These are phyloP conservation scores for Rubroboletus pulcherrimus DNA, from an alignment of 768 basidiomycete species.

Conservation along the genomic window DNA sequence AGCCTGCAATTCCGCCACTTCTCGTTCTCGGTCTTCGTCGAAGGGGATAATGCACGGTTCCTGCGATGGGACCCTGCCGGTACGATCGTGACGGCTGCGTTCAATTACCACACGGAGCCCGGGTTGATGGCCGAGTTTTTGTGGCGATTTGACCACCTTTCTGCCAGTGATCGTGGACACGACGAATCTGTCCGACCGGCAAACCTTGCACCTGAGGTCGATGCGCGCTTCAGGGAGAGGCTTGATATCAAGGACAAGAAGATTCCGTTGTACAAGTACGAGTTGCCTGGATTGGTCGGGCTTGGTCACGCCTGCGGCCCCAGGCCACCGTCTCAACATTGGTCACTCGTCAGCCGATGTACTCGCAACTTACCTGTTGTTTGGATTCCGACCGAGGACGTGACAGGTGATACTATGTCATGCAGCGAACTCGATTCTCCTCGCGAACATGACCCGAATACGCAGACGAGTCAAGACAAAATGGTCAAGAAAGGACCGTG, in stretches of 20 bases:
- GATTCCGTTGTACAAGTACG: not conserved
- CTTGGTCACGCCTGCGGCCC: slow-evolving; percentile 1
- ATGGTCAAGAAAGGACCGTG: no score
- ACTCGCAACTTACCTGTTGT: not conserved
- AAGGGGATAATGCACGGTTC: slow-evolving; percentile 24
- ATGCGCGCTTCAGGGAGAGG: no score
- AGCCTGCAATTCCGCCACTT: slow-evolving; percentile 31
- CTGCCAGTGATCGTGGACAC: no score
- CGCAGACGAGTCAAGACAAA: no score
- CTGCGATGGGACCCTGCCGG: slow-evolving; percentile 34
- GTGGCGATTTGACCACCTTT: no score
- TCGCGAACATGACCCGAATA: no score
- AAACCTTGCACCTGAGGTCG: no score
- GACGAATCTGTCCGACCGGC: no score
- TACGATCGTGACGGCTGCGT: not conserved
- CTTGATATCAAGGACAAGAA: not conserved
- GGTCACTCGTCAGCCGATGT: not conserved
- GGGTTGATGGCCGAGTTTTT: no score
- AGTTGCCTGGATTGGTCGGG: not conserved
- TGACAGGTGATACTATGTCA: no score
- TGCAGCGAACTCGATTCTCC: no score
- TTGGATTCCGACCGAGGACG: not conserved
- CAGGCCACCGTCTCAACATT: not conserved
- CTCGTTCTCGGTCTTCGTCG: slow-evolving; percentile 31
- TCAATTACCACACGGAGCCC: not conserved